Conservation (phyloP, 2,329 filamentous ascomycete genomes). For the Diplocarpon mali region DNA sequence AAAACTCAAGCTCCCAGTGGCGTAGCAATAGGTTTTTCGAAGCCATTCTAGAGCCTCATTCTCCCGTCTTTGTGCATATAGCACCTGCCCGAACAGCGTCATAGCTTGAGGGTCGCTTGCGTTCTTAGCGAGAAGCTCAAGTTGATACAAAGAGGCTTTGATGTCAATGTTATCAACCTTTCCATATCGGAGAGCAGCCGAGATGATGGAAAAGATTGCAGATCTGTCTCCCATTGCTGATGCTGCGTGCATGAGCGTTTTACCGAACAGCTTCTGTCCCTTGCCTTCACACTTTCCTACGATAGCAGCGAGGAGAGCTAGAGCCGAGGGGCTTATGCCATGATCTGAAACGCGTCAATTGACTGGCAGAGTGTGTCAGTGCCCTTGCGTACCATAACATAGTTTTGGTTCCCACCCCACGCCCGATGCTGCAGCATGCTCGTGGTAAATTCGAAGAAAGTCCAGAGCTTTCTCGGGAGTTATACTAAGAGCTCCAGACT, state of each 20-base stretch:
- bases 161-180: constrained; percentile 5
- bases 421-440: not conserved
- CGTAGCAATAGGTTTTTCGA: constrained; percentile 15
- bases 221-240: constrained; percentile 21
- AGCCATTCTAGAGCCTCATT: constrained; percentile 21
- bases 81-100: constrained; percentile 22
- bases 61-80: constrained; percentile 11
- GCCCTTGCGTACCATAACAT: constrained; percentile 14
- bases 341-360: constrained; percentile 12
- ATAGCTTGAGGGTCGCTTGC: constrained; percentile 23
- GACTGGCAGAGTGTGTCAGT: not conserved
- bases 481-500: constrained; percentile 19
- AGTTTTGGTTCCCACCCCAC: constrained; percentile 16
- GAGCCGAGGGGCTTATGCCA: constrained; percentile 14
- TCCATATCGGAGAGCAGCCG: constrained; percentile 8
- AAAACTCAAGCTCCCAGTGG: constrained; percentile 13
- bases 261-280: constrained; percentile 16
- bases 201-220: constrained; percentile 21
- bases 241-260: constrained; percentile 18
- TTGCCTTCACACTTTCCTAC: constrained; percentile 13
- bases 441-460: constrained; percentile 18
- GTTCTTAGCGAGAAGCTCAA: constrained; percentile 20
- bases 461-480: constrained; percentile 16
- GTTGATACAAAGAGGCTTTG: constrained; percentile 9
- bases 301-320: constrained; percentile 18